Evolutionary conservation across 2,329 filamentous ascomycete genomes (phyloP).

Genomic region (Claviceps maximensis): DNA sequence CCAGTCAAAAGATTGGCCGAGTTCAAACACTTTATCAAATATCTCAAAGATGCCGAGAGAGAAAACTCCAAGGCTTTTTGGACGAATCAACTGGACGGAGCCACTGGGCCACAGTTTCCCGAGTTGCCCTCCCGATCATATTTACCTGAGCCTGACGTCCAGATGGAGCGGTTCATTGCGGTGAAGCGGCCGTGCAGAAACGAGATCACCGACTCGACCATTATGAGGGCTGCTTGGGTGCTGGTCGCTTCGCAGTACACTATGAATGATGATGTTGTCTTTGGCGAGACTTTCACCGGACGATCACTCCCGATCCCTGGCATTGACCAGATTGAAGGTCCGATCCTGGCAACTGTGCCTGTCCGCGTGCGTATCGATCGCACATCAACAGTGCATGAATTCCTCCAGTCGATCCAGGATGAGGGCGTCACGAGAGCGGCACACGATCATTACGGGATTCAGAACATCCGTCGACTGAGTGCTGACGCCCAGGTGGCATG

Average conservation of each 20-base stretch:
- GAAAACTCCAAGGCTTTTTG: constrained; percentile 22
- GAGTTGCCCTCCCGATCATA: constrained; percentile 1
- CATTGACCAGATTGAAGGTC: constrained; percentile 15
- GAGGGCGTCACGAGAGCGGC: constrained; percentile 11
- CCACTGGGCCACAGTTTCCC: constrained; percentile 7
- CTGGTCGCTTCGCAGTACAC: constrained; percentile 25
- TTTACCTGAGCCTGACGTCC: constrained; percentile 4
- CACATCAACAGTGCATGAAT: constrained; percentile 3
- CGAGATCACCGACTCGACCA: constrained; percentile 10
- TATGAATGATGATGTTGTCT: constrained; percentile 18
- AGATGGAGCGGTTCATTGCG: neutral
- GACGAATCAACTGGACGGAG: constrained; percentile 23
- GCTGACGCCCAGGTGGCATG: constrained; percentile 7
- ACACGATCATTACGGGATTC: constrained; percentile 15
- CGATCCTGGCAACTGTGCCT: constrained; percentile 16
- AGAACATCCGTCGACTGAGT: constrained; percentile 14
- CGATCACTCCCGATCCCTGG: constrained; percentile 13
- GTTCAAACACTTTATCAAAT: constrained; percentile 28
- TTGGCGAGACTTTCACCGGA: constrained; percentile 15
- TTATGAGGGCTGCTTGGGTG: constrained; percentile 16
- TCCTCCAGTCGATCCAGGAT: constrained; percentile 11
- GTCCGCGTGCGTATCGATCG: constrained; percentile 7
- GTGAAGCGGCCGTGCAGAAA: constrained; percentile 7
- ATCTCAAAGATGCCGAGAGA: constrained; percentile 21
- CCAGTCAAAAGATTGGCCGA: neutral